Conservation (phyloP, 192 early-diverging fungal genomes). For the Gryganskiella cystojenkinii region DNA sequence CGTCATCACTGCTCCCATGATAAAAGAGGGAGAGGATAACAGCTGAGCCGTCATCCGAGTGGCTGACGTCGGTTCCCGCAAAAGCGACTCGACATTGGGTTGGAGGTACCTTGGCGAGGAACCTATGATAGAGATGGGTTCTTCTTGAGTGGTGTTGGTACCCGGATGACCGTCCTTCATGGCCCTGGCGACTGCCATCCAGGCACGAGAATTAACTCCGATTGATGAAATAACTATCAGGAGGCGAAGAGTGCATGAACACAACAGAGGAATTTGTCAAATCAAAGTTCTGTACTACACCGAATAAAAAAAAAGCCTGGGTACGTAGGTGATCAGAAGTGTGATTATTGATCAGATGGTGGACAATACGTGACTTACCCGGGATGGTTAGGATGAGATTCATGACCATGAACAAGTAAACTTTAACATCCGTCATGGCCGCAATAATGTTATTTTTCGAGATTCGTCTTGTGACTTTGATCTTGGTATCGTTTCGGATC, state of each 20-base stretch:
- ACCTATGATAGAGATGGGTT: conserved; percentile 8
- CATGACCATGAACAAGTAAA: conserved; percentile 42
- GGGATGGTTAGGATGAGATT: conserved; percentile 16
- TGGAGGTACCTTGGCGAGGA: conserved; percentile 1
- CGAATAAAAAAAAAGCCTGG: neutral
- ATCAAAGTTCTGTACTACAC: neutral
- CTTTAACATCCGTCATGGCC: conserved; percentile 30
- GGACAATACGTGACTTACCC: neutral
- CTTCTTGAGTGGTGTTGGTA: neutral
- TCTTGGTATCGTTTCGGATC: conserved; percentile 44
- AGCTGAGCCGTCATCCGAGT: conserved; percentile 32
- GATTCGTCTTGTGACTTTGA: conserved; percentile 32
- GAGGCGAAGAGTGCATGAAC: neutral
- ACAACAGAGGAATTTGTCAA: neutral
- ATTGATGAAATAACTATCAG: conserved; percentile 25
- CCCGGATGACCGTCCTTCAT: conserved; percentile 11
- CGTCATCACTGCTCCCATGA: conserved; percentile 22
- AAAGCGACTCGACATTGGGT: neutral
- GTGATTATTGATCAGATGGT: neutral
- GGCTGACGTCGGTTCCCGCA: conserved; percentile 17
- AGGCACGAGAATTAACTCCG: conserved; percentile 14
- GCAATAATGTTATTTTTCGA: conserved; percentile 20
- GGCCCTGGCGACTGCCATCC: conserved; percentile 27
- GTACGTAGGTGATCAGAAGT: neutral
- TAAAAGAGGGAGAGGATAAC: conserved; percentile 12